These are phyloP conservation scores for Rhizoclosmatium globosum DNA, from an alignment of 192 early-diverging fungal species.

Conservation along the genomic window DNA sequence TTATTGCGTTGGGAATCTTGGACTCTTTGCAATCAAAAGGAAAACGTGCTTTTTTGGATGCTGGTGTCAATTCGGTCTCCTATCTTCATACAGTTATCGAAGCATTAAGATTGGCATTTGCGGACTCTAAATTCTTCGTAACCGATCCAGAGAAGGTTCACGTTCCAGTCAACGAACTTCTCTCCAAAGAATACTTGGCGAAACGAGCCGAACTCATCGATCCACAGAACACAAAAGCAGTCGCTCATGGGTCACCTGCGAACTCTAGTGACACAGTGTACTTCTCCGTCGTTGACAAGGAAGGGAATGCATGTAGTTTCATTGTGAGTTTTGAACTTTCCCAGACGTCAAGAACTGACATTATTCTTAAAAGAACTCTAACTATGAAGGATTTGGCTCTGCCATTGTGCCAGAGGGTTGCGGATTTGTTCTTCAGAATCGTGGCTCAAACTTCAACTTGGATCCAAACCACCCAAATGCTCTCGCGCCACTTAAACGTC, in stretches of 20 bases:
- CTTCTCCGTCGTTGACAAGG: constrained; percentile 74
- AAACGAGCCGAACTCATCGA: constrained; percentile 67
- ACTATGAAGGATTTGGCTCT: constrained; percentile 45
- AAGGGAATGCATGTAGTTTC: constrained; percentile 85
- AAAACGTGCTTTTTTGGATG: constrained; percentile 45
- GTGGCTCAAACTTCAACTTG: constrained; percentile 73
- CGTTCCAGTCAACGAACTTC: constrained; percentile 62
- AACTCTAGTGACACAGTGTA: constrained; percentile 79
- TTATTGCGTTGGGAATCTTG: constrained; percentile 75
- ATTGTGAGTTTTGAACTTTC: constrained; percentile 53
- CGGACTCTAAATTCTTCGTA: constrained; percentile 71
- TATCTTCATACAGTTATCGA: constrained; percentile 78
- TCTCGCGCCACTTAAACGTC: constrained; percentile 72
- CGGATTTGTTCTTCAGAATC: constrained; percentile 75
- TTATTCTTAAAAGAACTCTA: constrained; percentile 32
- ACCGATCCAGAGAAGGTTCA: constrained; percentile 67
- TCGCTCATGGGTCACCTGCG: constrained; percentile 65
- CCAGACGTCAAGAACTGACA: background rate
- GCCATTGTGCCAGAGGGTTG: constrained; percentile 64
- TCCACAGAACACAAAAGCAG: constrained; percentile 55
- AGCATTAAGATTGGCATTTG: constrained; percentile 78
- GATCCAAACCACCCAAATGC: constrained; percentile 66
- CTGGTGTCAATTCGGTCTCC: constrained; percentile 51
- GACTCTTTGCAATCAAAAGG: constrained; percentile 58
- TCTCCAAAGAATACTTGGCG: constrained; percentile 64